Percentiles rank a stretch among this genome's conserved stretches.
Conservation (phyloP, 148 eudicot genomes). For the Talinum fruticosum region DNA sequence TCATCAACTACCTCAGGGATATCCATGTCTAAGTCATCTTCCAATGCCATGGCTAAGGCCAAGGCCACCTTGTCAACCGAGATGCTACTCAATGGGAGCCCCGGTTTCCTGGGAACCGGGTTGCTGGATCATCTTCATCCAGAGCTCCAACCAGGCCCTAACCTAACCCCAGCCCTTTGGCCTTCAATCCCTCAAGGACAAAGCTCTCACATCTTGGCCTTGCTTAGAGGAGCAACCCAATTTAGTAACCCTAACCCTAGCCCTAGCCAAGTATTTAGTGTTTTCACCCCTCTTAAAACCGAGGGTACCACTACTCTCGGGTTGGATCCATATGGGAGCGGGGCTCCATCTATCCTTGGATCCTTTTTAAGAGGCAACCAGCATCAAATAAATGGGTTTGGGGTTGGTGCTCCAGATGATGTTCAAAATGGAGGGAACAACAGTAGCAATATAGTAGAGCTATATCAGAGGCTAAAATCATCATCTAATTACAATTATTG, state of each 20-base stretch:
- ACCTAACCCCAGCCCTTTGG: conserved; percentile 39
- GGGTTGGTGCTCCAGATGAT: conserved; percentile 31
- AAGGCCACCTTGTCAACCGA: conserved; percentile 27
- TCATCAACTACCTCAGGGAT: conserved; percentile 6
- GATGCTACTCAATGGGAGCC: conserved; percentile 25
- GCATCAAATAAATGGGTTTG: conserved; percentile 33
- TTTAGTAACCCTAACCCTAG: conserved; percentile 25
- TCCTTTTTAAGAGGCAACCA: conserved; percentile 40
- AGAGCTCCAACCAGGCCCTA: conserved; percentile 24
- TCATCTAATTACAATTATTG: conserved; percentile 30
- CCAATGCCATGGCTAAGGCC: conserved; percentile 27
- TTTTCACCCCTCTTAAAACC: conserved; percentile 16
- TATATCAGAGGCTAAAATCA: conserved; percentile 55
- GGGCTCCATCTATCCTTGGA: conserved; percentile 31
- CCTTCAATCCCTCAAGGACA: conserved; percentile 38
- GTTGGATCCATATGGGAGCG: conserved; percentile 37
- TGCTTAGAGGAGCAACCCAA: conserved; percentile 47
- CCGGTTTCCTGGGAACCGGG: conserved; percentile 28
- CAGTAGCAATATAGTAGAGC: conserved; percentile 31
- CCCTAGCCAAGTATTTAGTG: conserved; percentile 42
- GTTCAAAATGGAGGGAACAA: conserved; percentile 33
- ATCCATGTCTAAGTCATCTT: conserved; percentile 13
- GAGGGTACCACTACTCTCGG: conserved; percentile 30
- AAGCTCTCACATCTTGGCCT: conserved; percentile 46
- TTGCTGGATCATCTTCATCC: conserved; percentile 27